Percentiles rank a stretch among this genome's conserved stretches.
Conservation (phyloP, 2,329 filamentous ascomycete genomes). For the Aspergillus thermomutatus region DNA sequence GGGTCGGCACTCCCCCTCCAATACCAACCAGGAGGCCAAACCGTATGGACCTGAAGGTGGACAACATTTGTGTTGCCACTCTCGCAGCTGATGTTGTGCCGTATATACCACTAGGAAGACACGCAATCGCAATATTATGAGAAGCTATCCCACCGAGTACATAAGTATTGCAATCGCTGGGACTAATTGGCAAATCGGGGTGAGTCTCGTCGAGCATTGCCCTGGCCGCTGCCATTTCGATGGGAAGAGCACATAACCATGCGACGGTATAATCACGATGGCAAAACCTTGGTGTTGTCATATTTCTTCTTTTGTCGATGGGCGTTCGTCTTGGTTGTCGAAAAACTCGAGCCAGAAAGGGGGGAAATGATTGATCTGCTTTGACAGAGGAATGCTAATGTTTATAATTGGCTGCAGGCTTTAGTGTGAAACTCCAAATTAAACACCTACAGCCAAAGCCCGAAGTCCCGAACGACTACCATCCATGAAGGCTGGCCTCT, state of each 20-base stretch:
- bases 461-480: no score
- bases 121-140: slow-evolving; percentile 19
- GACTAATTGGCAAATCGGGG: slow-evolving; percentile 4
- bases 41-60: slow-evolving; percentile 15
- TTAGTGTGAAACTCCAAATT: no score
- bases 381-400: no score
- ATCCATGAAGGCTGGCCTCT: no score
- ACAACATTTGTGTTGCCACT: slow-evolving; percentile 13
- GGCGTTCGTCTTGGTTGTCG: no score
- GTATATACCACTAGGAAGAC: slow-evolving; percentile 12
- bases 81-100: slow-evolving; percentile 13
- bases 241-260: slow-evolving; percentile 40
- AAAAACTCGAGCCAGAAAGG: no score
- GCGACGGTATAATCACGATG: slow-evolving; percentile 40
- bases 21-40: slow-evolving; percentile 22
- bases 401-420: no score
- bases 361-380: no score
- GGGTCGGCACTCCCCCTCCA: slow-evolving; percentile 18
- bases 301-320: no score
- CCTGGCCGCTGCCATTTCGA: slow-evolving; percentile 35
- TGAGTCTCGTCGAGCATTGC: slow-evolving; percentile 38
- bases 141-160: slow-evolving; percentile 15
- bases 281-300: no score
- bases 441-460: no score
- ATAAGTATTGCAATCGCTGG: slow-evolving; percentile 18